Base-by-base conservation (phyloP, 768 basidiomycete species). In the Boletus barrowsii region DNA sequence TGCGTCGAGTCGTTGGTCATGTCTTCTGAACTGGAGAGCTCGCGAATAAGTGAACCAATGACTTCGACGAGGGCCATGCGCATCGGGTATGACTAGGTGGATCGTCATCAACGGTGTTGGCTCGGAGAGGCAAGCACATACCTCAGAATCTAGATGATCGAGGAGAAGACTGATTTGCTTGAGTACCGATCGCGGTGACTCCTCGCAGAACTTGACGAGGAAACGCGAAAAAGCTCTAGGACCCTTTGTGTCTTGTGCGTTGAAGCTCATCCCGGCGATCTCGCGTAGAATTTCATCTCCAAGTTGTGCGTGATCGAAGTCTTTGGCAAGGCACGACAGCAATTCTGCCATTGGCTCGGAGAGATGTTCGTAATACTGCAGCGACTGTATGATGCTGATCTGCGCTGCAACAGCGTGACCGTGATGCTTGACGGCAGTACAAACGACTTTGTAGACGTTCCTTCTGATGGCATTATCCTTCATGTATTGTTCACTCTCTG, bases 331-430 rank as follows among this genome's bases (percentile, higher is more conserved):
- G 46, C 86, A 75, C 32, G 84, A 79, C 24, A 98, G 78, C 44
- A 90, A 85, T 60, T 98, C 96, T 0, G 97, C 96, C 85, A 98
- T 89, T 2, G 89, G 87, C 64, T 98, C 96, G 0, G 91, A 84
- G 20, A 97, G 81, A 65, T 98, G 96, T 61, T 99, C 97, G 60
- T 86, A 92, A 70, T 95, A 96, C 56, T 95, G 93, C 14, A 99
- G 76, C 44, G 83, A 84, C 66, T 97, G 94, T 72, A 96, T 89
- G 71, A 99, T 90, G 56, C 80, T 83, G 56, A 90, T 95, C 65
- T 96, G 93, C 0, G 91, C 90, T 20, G 86, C 84, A 57, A 89
- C 82, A 2, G 82, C 77, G 60, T 98, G 95, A 4, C 81, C 84
- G 58, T 98, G 94, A 61, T 88, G 83, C 67, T 98, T 98, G 55